Base-by-base conservation (phyloP, 2,329 filamentous ascomycete genomes). In the Aspergillus hortae region DNA sequence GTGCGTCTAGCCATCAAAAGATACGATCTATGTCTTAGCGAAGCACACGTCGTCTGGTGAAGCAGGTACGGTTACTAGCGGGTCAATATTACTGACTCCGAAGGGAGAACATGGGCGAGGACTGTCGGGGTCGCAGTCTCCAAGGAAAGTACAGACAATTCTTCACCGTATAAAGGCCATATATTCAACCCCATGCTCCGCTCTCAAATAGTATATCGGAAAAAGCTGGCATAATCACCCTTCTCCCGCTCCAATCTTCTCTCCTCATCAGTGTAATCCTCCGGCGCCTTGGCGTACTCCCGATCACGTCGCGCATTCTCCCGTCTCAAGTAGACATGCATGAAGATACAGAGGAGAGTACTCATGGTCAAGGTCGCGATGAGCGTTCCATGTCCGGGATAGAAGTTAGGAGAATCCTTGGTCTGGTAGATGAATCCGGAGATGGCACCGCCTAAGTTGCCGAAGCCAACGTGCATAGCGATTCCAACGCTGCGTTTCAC, bases 381-480 rank as follows among this genome's bases (percentile, higher is more conserved):
- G 10, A 54, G 48, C 7, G 52, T 54, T 3, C 45, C 52, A 10
- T 54, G 52, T 1, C 52, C 52, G 4, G 44, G 32, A 6, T 23
- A 23, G 15, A 48, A 54, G 4, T 46, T 33, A 6, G 52, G 52
- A 7, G 36, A 27, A 14, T 54, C 52, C 27, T 46, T 25, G 11
- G 23, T 38, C 2, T 46, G 52, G 27, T 54, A 54, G 42, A 54
- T 51, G 21, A 51, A 54, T n/a, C 43, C 42, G 6, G 52, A 51
- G 1, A 54, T 9, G 3, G 47, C 52, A 46, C 52, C 52, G 2
- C 52, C 52, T 1, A 54, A 42, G 27, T 54, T 55, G 2, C 49
- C 53, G 38, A 42, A 55, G 12, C 49, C 53, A 14, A 55, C 53
- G 21, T 55, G 53, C 53, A 55, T 55, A 2, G 53, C 53, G 17